Base-by-base conservation (phyloP, 2,329 filamentous ascomycete species). In the Helicocarpus griseus region DNA sequence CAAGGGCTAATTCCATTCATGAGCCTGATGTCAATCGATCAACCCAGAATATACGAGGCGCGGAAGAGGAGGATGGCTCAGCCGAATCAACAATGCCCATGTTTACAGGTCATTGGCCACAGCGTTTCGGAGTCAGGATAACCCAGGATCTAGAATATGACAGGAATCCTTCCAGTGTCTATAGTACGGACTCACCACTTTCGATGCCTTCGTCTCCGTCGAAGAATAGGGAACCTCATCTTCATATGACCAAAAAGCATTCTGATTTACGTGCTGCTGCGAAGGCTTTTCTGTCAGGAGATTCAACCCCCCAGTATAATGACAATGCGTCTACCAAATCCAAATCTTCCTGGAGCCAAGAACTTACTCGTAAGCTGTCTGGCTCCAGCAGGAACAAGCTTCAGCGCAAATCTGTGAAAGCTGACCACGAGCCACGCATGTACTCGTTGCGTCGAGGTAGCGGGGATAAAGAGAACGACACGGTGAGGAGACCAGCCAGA, bases 171-270 rank as follows among this genome's bases (percentile, higher is more conserved):
- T 45, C 41, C 26, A 9, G 41, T 45, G n/a, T 50, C 49, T 21
- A 31, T 29, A 24, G 48, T 19, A 46, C 48, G 9, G 33, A 45
- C n/a, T 22, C 49, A 14, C 24, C 31, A n/a, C 14, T 13, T n/a
- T 35, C 44, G 28, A 28, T 26, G 9, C 31, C 14, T 17, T 22
- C 14, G 14, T 36, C 29, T 36, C 45, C 45, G 11, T 7, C 31
- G 2, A 33, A 49, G 51, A 14, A 28, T 14, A 48, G 49, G 3
- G 51, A 26, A 14, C 53, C 38, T 31, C 52, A 50, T 14, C 55
- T 58, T 48, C 56, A 57, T 49, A 48, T 53, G 5, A 48, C 53
- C 13, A 55, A 51, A 33, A 58, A 55, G 26, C 50, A 55, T 48
- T 24, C 22, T 7, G 52, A 58, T 49, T 49, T 58, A 41, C 54